Conservation (phyloP, 305 asterid species). For the Fraxinus paxiana region DNA sequence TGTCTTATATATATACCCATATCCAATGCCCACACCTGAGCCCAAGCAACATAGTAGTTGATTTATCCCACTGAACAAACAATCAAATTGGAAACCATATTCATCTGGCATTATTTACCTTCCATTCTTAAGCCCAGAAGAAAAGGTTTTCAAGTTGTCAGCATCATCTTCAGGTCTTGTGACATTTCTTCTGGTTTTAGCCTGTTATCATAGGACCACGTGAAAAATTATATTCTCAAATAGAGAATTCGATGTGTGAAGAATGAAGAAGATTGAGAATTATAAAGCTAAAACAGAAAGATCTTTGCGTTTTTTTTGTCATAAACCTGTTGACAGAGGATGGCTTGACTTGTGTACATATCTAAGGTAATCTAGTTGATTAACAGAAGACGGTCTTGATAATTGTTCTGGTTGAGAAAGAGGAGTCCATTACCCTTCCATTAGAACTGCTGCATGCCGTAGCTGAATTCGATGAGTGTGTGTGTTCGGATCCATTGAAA, state of each 20-base stretch:
- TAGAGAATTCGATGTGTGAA: not conserved
- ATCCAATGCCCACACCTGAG: not conserved
- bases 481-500: slow-evolving; percentile 29
- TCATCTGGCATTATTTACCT: slow-evolving; percentile 14
- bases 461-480: slow-evolving; percentile 19
- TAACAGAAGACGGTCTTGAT: slow-evolving; percentile 31
- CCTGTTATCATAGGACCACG: slow-evolving; percentile 18
- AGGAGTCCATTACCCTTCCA: slow-evolving; percentile 21
- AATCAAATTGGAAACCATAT: not conserved
- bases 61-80: not conserved
- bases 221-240: not conserved
- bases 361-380: slow-evolving; percentile 34
- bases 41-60: not conserved
- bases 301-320: slow-evolving; percentile 25
- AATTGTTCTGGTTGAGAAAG: slow-evolving; percentile 21
- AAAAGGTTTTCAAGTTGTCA: slow-evolving; percentile 16
- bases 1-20: not conserved
- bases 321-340: slow-evolving; percentile 22
- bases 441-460: slow-evolving; percentile 25
- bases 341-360: slow-evolving; percentile 27
- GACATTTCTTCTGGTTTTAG: slow-evolving; percentile 7
- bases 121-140: slow-evolving; percentile 18
- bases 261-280: not conserved
- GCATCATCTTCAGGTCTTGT: slow-evolving; percentile 19
- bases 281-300: not conserved